Percentiles rank a stretch among this genome's conserved stretches.
These are phyloP conservation scores for Zoysia matrella DNA, from an alignment of 202 grass and related monocot species.

Conservation along the genomic window DNA sequence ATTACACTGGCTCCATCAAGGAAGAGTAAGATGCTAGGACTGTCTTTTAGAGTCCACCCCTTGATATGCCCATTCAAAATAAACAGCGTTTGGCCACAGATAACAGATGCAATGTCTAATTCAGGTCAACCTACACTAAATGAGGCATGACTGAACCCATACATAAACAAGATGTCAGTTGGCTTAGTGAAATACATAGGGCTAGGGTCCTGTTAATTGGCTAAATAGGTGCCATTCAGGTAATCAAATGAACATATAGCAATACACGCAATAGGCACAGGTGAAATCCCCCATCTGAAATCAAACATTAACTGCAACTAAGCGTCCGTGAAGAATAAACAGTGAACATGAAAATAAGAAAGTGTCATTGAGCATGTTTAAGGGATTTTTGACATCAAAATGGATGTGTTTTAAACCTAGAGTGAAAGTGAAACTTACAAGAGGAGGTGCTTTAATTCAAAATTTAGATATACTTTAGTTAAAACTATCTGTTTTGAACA, in stretches of 20 bases:
- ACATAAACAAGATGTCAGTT: slow-evolving; percentile 16
- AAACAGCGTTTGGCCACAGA: neutral
- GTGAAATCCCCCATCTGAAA: neutral
- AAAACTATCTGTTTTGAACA: neutral
- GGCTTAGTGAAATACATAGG: neutral
- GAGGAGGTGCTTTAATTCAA: neutral
- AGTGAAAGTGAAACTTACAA: neutral
- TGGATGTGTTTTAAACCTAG: neutral
- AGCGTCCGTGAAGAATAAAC: neutral
- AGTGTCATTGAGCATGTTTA: no score
- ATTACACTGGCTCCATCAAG: neutral
- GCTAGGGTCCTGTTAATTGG: neutral
- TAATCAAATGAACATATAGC: neutral
- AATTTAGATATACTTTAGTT: slow-evolving; percentile 2
- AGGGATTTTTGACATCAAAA: no score
- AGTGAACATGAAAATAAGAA: neutral
- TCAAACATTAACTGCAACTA: neutral
- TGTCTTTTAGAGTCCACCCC: neutral
- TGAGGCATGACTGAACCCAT: slow-evolving; percentile 2
- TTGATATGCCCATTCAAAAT: slow-evolving; percentile 11
- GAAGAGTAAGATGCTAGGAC: neutral
- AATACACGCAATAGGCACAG: neutral
- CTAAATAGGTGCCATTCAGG: neutral
- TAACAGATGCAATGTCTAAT: neutral
- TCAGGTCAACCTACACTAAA: neutral